phyloP scores from a whole-genome alignment of 108 stramenopile genomes.

The Thalassiosira profunda region DNA sequence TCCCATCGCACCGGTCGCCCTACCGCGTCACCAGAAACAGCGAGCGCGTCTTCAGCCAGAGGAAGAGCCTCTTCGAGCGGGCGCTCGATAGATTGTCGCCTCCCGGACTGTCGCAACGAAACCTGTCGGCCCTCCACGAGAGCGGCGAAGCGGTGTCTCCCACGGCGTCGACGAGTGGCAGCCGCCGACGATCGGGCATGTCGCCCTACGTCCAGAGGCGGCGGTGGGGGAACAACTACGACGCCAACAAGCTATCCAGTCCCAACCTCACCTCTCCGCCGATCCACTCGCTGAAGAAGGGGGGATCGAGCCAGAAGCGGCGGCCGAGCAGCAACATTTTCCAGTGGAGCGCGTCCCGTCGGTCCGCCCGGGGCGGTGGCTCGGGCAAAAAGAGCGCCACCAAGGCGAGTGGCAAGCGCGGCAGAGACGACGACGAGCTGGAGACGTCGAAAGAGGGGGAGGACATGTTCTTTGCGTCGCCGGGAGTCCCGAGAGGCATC shows the following conservation, averaged over 20 bases:
- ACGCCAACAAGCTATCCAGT: conserved; percentile 17
- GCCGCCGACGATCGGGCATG: background rate
- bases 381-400: conserved; percentile 16
- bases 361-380: background rate
- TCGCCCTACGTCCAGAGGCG: conserved; percentile 28
- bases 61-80: conserved; percentile 53
- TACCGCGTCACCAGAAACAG: conserved; percentile 11
- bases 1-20: conserved; percentile 28
- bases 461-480: conserved; percentile 32
- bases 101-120: conserved; percentile 9
- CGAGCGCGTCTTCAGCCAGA: conserved; percentile 33
- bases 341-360: conserved; percentile 16
- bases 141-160: conserved; percentile 3
- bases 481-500: conserved; percentile 45
- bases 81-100: conserved; percentile 45
- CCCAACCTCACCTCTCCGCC: conserved; percentile 47
- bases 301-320: conserved; percentile 12
- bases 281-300: conserved; percentile 31
- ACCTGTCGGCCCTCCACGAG: background rate
- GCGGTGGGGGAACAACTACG: conserved; percentile 44
- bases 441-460: conserved; percentile 10
- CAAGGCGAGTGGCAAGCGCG: conserved; percentile 17
- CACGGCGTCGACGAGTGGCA: conserved; percentile 12
- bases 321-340: conserved; percentile 1
- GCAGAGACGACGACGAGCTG: conserved; percentile 4